Evolutionary conservation across 2,329 filamentous ascomycete genomes (phyloP).

Genomic region (Sphaerulina musiva): DNA sequence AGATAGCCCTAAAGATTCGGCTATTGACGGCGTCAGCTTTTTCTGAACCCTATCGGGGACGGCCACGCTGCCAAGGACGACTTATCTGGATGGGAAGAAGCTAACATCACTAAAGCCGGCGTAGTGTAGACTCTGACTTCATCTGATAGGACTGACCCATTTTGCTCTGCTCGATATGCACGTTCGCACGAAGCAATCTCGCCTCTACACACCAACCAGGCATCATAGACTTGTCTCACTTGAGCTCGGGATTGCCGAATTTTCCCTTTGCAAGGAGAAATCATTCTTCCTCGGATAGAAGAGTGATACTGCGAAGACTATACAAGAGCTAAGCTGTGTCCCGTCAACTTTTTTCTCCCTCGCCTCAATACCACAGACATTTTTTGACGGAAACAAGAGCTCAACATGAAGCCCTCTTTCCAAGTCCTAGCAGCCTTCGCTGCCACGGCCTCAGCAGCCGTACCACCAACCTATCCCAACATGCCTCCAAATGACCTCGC

Average conservation of each 20-base stretch:
- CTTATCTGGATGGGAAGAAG: not conserved
- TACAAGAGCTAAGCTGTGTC: slow-evolving; percentile 1
- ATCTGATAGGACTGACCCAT: slow-evolving; percentile 2
- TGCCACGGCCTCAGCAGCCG: not conserved
- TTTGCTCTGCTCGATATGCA: not conserved
- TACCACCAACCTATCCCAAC: not conserved
- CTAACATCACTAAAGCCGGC: slow-evolving; percentile 4
- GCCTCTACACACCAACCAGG: not conserved
- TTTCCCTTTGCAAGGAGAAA: too few species aligned
- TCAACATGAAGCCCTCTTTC: not conserved
- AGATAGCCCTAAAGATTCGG: not conserved
- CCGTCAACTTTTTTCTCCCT: not conserved
- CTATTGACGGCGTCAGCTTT: not conserved
- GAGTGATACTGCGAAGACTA: not conserved
- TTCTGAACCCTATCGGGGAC: not conserved
- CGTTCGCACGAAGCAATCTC: not conserved
- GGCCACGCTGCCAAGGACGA: not conserved
- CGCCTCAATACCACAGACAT: not conserved
- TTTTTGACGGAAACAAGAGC: not conserved
- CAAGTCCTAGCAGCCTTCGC: slow-evolving; percentile 1
- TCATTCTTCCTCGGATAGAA: too few species aligned
- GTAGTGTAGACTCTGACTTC: slow-evolving; percentile 5
- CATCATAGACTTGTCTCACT: not conserved
- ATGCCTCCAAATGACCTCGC: not conserved
- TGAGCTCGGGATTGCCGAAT: not conserved